Percentiles rank a stretch among this genome's conserved stretches.
phyloP scores from a whole-genome alignment of 805 yeast species.

The Candida arabinofermentans region DNA sequence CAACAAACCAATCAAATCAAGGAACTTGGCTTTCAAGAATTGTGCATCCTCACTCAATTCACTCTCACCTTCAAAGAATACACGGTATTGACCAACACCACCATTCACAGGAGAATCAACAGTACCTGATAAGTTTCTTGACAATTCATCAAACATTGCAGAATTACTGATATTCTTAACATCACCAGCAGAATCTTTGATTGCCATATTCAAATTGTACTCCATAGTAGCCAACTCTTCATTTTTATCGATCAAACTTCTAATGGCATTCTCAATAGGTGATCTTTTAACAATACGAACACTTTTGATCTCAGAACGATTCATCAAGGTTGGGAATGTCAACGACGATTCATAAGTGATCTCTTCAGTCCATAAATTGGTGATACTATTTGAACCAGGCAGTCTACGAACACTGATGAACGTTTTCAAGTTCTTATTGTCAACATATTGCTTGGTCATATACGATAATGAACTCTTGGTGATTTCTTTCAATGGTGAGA shows the following conservation, averaged over 20 bases:
- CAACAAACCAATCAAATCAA: constrained; percentile 63
- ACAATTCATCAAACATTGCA: constrained; percentile 56
- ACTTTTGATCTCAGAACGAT: constrained; percentile 65
- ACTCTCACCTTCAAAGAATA: constrained; percentile 43
- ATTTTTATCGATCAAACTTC: constrained; percentile 61
- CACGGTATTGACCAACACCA: constrained; percentile 80
- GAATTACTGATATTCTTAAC: constrained; percentile 21
- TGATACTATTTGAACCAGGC: constrained; percentile 67
- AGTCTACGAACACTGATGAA: constrained; percentile 68
- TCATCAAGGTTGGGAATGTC: constrained; percentile 85
- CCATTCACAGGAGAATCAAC: constrained; percentile 93
- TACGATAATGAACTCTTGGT: constrained; percentile 40
- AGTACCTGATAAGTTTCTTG: constrained; percentile 75
- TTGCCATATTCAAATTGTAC: constrained; percentile 50
- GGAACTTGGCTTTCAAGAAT: constrained; percentile 47
- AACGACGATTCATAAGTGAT: constrained; percentile 69
- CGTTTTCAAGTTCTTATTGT: constrained; percentile 65
- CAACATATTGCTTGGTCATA: constrained; percentile 69
- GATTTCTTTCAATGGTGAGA: constrained; percentile 57
- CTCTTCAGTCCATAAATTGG: constrained; percentile 87
- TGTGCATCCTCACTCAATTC: constrained; percentile 21
- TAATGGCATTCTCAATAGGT: constrained; percentile 81
- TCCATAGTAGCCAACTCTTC: constrained; percentile 70
- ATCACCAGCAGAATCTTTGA: constrained; percentile 33
- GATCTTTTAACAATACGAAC: constrained; percentile 53